Conservation (phyloP, 2,329 filamentous ascomycete species). For the Apiospora aurea region DNA sequence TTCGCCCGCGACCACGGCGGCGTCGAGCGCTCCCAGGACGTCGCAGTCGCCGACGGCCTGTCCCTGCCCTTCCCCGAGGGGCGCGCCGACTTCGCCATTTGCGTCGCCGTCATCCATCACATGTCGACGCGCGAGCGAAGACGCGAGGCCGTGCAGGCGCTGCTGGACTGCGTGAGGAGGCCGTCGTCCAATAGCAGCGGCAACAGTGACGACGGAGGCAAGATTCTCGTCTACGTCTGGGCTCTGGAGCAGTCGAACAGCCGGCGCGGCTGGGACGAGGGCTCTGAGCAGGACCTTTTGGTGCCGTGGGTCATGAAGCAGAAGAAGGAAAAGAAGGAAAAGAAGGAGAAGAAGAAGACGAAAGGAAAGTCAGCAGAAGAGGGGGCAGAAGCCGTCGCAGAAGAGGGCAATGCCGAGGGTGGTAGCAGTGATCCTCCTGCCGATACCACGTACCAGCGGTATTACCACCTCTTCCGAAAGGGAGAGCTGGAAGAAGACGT, state of each 20-base stretch:
- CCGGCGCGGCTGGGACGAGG: conserved; percentile 86
- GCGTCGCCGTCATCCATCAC: conserved; percentile 94
- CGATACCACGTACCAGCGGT: conserved; percentile 78
- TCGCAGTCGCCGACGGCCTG: conserved; percentile 82
- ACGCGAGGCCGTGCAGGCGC: conserved; percentile 72
- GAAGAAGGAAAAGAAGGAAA: conserved; percentile 37
- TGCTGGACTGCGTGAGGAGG: conserved; percentile 70
- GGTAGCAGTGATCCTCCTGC: neutral
- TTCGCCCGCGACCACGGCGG: conserved; percentile 52
- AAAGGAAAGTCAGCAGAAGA: neutral
- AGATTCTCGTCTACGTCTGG: conserved; percentile 89
- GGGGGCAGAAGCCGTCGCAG: conserved; percentile 30
- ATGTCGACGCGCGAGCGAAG: conserved; percentile 80
- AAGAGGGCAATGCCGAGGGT: conserved; percentile 3
- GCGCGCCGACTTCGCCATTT: conserved; percentile 82
- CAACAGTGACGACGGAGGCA: conserved; percentile 52
- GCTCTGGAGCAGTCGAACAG: conserved; percentile 90
- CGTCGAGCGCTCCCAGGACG: conserved; percentile 60
- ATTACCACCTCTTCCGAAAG: conserved; percentile 90
- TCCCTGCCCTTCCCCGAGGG: conserved; percentile 75
- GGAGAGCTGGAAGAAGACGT: conserved; percentile 89
- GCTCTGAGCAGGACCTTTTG: conserved; percentile 86
- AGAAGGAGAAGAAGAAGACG: conserved; percentile 34
- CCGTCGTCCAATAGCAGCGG: neutral
- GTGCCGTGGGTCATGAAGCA: conserved; percentile 87